Evolutionary conservation across 1,139 yeast species (phyloP).

Genomic region (Kazachstania sp.): DNA sequence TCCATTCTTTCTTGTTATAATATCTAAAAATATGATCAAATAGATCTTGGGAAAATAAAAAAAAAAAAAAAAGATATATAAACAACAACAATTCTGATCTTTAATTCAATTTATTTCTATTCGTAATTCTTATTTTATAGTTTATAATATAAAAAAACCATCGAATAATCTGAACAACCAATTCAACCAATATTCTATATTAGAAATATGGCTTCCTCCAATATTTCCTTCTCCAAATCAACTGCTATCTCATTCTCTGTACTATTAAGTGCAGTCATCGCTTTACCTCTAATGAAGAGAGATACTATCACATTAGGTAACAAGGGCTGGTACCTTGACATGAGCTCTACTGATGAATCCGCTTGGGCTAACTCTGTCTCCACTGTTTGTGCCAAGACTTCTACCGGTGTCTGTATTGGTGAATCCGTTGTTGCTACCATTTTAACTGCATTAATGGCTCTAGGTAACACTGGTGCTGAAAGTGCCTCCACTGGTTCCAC

Average conservation of each 20-base stretch:
- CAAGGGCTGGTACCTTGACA: conserved; percentile 1
- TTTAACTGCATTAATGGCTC: neutral
- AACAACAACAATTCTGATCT: neutral
- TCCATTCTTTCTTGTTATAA: no score
- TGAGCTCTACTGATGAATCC: neutral
- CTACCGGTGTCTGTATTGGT: neutral
- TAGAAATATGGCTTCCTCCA: neutral
- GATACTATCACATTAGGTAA: neutral
- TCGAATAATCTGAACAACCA: neutral
- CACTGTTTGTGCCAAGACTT: neutral
- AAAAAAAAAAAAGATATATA: neutral
- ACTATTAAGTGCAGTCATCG: neutral
- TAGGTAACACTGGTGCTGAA: conserved; percentile 1
- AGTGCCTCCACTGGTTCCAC: neutral
- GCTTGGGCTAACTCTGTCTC: neutral
- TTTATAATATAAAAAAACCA: neutral
- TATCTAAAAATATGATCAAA: no score
- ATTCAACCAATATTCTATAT: neutral
- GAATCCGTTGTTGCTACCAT: conserved; percentile 1
- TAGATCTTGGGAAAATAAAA: no score
- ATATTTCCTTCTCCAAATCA: neutral
- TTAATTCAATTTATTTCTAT: neutral
- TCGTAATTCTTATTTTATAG: neutral
- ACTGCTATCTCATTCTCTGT: neutral
- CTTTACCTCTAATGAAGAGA: conserved; percentile 1